Evolutionary conservation across 140 eudicot species (phyloP).

Genomic region (Flaveria floridana): DNA sequence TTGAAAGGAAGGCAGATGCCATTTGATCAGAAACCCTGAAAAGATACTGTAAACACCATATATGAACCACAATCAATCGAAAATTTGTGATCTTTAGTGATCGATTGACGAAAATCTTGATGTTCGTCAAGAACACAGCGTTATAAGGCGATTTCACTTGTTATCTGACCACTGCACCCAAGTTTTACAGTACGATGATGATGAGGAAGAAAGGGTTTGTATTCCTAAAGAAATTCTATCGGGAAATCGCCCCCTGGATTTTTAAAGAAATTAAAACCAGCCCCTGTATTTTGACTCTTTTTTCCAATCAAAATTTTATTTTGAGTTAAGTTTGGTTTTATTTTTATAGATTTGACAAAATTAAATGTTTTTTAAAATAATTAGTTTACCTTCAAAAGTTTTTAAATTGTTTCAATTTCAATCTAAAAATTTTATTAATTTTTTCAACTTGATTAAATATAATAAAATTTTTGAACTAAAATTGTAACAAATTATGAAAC

Average conservation of each 20-base stretch:
- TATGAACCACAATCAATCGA: background rate
- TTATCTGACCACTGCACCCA: too few species aligned
- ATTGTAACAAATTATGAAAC: too few species aligned
- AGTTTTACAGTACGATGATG: conserved; percentile 8
- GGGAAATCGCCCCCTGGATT: background rate
- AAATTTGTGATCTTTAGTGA: background rate
- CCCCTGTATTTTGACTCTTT: background rate
- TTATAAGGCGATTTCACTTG: conserved; percentile 5
- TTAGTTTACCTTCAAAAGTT: too few species aligned
- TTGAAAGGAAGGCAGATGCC: conserved; percentile 63
- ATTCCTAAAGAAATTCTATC: too few species aligned
- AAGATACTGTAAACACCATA: conserved; percentile 26
- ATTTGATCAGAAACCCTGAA: conserved; percentile 39
- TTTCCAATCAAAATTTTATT: too few species aligned
- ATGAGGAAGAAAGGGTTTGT: background rate
- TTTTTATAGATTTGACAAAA: too few species aligned
- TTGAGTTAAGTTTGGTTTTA: too few species aligned
- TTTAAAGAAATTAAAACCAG: background rate
- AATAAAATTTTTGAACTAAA: too few species aligned
- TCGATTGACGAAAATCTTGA: conserved; percentile 20
- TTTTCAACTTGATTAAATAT: too few species aligned
- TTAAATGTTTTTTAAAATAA: too few species aligned
- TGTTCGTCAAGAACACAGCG: background rate
- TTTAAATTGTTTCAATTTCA: too few species aligned
- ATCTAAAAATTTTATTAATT: too few species aligned